These are phyloP conservation scores for Chlorophyllum brunneum DNA, from an alignment of 768 basidiomycete species.

Conservation along the genomic window DNA sequence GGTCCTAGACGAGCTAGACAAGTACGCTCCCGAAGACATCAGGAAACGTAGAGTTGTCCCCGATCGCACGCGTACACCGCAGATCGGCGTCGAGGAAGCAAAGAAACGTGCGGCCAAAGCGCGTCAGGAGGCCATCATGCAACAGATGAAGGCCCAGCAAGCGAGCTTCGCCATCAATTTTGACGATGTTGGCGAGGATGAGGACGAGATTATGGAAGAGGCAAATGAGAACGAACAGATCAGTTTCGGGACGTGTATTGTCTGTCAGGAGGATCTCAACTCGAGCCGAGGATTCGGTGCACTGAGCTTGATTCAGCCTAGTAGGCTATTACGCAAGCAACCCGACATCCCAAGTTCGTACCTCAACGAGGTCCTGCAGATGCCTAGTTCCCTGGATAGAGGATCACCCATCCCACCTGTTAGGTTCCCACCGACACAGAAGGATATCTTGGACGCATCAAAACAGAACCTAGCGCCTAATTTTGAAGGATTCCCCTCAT, in stretches of 20 bases:
- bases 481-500: constrained; percentile 72
- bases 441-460: constrained; percentile 45
- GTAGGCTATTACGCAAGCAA: constrained; percentile 75
- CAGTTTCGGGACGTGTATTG: constrained; percentile 91
- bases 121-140: constrained; percentile 92
- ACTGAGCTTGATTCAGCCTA: constrained; percentile 85
- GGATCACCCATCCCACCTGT: constrained; percentile 20
- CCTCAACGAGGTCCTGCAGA: constrained; percentile 69
- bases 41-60: constrained; percentile 41
- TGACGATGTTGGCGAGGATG: constrained; percentile 66
- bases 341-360: constrained; percentile 62
- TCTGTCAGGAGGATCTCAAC: constrained; percentile 93
- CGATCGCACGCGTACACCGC: constrained; percentile 26
- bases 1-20: constrained; percentile 62
- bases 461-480: constrained; percentile 34
- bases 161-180: constrained; percentile 80
- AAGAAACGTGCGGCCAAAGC: constrained; percentile 86
- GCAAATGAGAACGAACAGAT: constrained; percentile 35
- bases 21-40: constrained; percentile 56
- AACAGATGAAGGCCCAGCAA: constrained; percentile 92
- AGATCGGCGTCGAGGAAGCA: constrained; percentile 56
- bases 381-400: constrained; percentile 66
- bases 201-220: constrained; percentile 58
- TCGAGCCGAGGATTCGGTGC: constrained; percentile 72
- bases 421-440: constrained; percentile 48